phyloP scores from a whole-genome alignment of 2,329 filamentous ascomycete genomes.

The Alternaria triticina region DNA sequence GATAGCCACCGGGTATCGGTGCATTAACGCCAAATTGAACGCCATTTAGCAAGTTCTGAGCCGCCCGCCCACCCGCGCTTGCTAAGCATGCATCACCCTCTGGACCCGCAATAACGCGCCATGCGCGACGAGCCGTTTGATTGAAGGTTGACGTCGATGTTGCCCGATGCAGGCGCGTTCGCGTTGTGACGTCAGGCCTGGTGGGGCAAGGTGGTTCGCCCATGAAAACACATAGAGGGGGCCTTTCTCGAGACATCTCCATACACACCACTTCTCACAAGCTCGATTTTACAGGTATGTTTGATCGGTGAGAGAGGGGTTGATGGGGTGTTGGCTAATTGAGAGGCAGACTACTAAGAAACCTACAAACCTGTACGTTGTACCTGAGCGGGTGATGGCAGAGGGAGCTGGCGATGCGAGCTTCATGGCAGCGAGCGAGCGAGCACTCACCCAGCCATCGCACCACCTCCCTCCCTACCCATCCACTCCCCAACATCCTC shows the following conservation, averaged over 20 bases:
- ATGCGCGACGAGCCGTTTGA: conserved; percentile 9
- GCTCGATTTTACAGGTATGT: conserved; percentile 1
- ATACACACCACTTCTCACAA: neutral
- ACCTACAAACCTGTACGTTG: neutral
- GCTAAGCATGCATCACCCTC: conserved; percentile 5
- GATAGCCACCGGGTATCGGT: conserved; percentile 9
- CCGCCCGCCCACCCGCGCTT: conserved; percentile 1
- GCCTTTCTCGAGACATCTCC: neutral
- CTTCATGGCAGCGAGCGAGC: neutral
- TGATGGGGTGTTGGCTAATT: neutral
- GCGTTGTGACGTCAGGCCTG: conserved; percentile 30
- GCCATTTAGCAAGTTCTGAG: conserved; percentile 2
- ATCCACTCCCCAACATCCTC: neutral
- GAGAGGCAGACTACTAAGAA: neutral
- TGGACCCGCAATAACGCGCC: conserved; percentile 4
- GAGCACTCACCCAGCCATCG: neutral
- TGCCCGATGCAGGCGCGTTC: conserved; percentile 22
- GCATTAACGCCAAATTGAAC: neutral
- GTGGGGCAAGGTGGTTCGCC: conserved; percentile 25
- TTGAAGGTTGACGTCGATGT: conserved; percentile 33
- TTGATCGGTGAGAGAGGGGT: neutral
- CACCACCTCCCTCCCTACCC: neutral
- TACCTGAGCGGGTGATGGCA: neutral
- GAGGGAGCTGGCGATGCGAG: neutral
- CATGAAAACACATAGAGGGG: conserved; percentile 13